Base-by-base conservation (phyloP, 495 filamentous ascomycete species). In the Xylaria telfairii region DNA sequence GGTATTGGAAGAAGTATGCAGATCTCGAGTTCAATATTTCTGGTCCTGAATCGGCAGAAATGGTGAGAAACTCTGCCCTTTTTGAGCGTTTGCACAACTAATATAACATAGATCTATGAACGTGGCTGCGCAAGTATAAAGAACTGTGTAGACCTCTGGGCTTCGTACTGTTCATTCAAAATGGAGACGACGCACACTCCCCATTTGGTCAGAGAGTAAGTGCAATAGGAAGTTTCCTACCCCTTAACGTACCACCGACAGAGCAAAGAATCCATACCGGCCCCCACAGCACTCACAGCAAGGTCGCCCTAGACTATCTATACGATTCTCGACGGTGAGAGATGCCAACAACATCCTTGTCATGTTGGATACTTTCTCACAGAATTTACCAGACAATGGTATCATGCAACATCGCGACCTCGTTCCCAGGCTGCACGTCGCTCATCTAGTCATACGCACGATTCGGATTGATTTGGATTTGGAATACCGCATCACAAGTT, bases 1-100 rank as follows among this genome's bases (percentile, higher is more conserved):
- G 95, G 51, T 99, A 98, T 81, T 99, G 96, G 96, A 98, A 98
- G 84, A 98, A 97, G 80, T 99, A 99, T 89, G 96, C 96, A 74
- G 96, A 98, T 77, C 82, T 97, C 30, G 96, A 99, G 77, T 99
- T 99, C 81, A 92, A 92, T 19, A 97, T 98, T 72, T 93, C 93
- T 6, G 96, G 96, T 32, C 97, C 96, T 1, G 96, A 99, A 83
- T 94, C 96, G 37, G 96, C 96, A 67, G 96, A 99, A 78, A 96
- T 98, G 93, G 96, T 98, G 87, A 69, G 86, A 72, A 42, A 42
- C 9, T 44, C 34, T 53, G 21, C 32, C 32, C 24, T 21, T 54
- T 41, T 47, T 32, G 26, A 26, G 37, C 30, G 5, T 21, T 44
- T 13, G 26, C 28, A 17, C 30, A 30, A 66, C 62, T 68, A 26